These are phyloP conservation scores for Plasmopara viticola DNA, from an alignment of 352 stramenopile species.

Conservation along the genomic window DNA sequence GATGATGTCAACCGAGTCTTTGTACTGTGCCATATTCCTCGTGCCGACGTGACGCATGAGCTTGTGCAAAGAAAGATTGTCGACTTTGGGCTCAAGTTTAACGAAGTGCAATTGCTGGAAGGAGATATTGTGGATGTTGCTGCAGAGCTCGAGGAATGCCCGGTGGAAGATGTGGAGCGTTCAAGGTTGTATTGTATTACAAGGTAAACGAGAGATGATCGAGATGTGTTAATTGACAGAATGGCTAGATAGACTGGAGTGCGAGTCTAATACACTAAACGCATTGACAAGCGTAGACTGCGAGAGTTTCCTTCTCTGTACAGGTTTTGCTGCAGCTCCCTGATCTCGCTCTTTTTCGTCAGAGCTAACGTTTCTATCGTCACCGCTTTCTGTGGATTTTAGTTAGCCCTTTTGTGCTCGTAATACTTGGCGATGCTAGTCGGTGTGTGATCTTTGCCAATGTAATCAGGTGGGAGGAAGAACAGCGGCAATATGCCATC, in stretches of 20 bases:
- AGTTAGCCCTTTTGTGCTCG: slow-evolving; percentile 16
- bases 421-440: no score
- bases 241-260: no score
- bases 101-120: slow-evolving; percentile 24
- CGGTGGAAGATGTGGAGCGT: slow-evolving; percentile 49
- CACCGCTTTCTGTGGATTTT: slow-evolving; percentile 9
- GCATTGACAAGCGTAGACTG: slow-evolving; percentile 56
- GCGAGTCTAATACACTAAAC: slow-evolving; percentile 77
- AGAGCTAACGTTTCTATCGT: slow-evolving; percentile 13
- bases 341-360: no score
- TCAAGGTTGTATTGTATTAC: slow-evolving; percentile 60
- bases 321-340: no score
- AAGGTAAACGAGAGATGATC: slow-evolving; percentile 10
- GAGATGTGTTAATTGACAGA: no score
- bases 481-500: slow-evolving; percentile 78
- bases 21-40: slow-evolving; percentile 67
- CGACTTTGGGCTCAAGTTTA: slow-evolving; percentile 33
- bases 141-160: no score
- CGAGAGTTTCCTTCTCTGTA: slow-evolving; percentile 8
- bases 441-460: no score
- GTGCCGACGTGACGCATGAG: slow-evolving; percentile 60
- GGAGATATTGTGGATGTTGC: slow-evolving; percentile 20
- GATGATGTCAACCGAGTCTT: slow-evolving; percentile 22
- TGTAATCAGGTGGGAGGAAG: slow-evolving; percentile 75
- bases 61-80: slow-evolving; percentile 41